Conservation (phyloP, 2,329 filamentous ascomycete genomes). For the Fusarium sp. region DNA sequence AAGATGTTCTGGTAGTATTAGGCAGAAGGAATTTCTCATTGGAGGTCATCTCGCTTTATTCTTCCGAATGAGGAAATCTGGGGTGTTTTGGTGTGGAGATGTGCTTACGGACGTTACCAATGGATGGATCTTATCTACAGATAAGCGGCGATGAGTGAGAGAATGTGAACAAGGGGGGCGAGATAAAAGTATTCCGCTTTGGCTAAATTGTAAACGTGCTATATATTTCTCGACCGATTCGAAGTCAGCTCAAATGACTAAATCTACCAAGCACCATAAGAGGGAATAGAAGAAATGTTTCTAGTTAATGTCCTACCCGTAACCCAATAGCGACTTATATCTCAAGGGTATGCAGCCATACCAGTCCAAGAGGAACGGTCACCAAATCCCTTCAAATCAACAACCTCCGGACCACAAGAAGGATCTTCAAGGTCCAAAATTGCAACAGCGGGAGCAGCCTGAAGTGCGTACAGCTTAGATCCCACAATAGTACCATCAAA, state of each 20-base stretch:
- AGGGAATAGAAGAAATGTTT: not conserved
- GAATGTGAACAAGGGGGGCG: not conserved
- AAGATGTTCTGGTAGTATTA: not conserved
- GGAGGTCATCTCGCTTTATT: not conserved
- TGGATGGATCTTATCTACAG: not conserved
- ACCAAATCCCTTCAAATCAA: not conserved
- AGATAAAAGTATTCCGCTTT: not conserved
- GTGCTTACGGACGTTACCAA: not conserved
- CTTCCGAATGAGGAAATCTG: not conserved
- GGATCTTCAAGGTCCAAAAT: not conserved
- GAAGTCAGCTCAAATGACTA: not conserved
- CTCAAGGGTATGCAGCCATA: not conserved
- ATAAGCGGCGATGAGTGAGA: not conserved
- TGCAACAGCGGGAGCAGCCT: constrained; percentile 1
- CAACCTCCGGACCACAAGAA: not conserved
- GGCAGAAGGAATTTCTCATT: not conserved
- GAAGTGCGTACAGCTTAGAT: constrained; percentile 4
- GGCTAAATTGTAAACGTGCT: not conserved
- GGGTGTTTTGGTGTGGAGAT: not conserved
- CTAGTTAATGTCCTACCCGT: not conserved
- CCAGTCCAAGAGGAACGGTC: constrained; percentile 11
- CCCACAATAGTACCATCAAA: not conserved
- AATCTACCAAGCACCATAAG: not conserved
- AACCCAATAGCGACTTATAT: not conserved
- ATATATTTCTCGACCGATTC: too few relatives aligned